Base-by-base conservation (phyloP, 2,329 filamentous ascomycete genomes). In the Stemphylium beticola region DNA sequence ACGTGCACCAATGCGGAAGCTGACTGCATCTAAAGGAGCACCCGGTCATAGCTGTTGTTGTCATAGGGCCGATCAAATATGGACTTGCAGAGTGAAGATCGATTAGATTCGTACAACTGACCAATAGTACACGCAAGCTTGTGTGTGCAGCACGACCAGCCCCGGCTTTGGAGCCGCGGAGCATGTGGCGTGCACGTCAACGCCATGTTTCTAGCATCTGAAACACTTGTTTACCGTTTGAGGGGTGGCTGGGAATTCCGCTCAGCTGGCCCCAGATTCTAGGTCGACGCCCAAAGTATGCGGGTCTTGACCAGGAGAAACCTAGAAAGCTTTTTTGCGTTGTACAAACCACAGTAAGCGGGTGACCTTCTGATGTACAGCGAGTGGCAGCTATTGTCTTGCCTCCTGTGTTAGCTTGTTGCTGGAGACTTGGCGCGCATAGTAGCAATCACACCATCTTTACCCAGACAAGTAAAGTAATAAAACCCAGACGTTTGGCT, bases 141-240 rank as follows among this genome's bases (percentile, higher is more conserved):
- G 18, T 31, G 49, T 39, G 33, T 22, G 46, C 33, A 33, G 26
- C 26, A 50, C 36, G 22, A 1, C 33, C 34, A 40, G 36, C 36
- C 36, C 34, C 34, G 36, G 36, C 18, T 17, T 45, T 42, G 36
- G 31, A 39, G 37, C 24, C 14, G 37, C 20, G 31, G 29, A 34
- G 24, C 31, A 36, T 55, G 22, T 41, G 36, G 40, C 47, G 47
- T 37, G 18, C 20, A 41, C 41, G 36, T 45, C 49, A 41, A 40
- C 29, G 40, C 11, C 47, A 31, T 48, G 31, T 26, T 40, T 17
- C 20, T 29, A 24, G 18, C 20, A 31, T 24, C 22, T 47, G 37
- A 38, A 41, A 45, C 52, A 45, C 8, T 34, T 32, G 17, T 34
- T 34, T 34, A 10, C 17, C 34, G 31, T 44, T 29, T 34, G 31